Conservation (phyloP, 257 asterid genomes). For the Solanum bulbocastanum region DNA sequence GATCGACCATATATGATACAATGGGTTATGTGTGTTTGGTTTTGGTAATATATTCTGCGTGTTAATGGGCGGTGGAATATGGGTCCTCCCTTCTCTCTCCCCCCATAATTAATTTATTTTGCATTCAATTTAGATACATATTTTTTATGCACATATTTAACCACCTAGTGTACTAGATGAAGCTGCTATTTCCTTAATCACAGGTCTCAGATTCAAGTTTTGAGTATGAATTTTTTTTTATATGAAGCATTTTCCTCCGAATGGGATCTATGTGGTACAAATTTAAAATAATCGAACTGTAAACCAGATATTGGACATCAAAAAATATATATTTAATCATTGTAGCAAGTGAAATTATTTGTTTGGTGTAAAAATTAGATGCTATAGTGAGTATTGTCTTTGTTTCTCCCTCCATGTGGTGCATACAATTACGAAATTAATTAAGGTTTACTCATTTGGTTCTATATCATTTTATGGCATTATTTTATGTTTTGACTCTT, state of each 20-base stretch:
- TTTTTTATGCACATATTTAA: neutral
- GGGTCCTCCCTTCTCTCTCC: slow-evolving; percentile 1
- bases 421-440: neutral
- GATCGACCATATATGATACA: neutral
- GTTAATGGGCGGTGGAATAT: slow-evolving; percentile 17
- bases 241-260: neutral
- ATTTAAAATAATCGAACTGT: too few relatives aligned
- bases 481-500: neutral
- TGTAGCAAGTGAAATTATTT: neutral
- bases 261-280: too few relatives aligned
- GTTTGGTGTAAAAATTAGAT: neutral
- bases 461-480: neutral
- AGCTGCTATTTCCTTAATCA: neutral
- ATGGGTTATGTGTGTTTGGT: neutral
- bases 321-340: too few relatives aligned
- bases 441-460: neutral
- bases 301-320: accelerated
- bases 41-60: slow-evolving; percentile 2
- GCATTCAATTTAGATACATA: neutral
- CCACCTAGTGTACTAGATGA: neutral
- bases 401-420: neutral
- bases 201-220: accelerated
- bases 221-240: accelerated
- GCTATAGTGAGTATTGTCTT: neutral
- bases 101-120: neutral